Evolutionary conservation across 1,284 basidiomycete genomes (phyloP).

Genomic region (Fomitopsis pinicola): DNA sequence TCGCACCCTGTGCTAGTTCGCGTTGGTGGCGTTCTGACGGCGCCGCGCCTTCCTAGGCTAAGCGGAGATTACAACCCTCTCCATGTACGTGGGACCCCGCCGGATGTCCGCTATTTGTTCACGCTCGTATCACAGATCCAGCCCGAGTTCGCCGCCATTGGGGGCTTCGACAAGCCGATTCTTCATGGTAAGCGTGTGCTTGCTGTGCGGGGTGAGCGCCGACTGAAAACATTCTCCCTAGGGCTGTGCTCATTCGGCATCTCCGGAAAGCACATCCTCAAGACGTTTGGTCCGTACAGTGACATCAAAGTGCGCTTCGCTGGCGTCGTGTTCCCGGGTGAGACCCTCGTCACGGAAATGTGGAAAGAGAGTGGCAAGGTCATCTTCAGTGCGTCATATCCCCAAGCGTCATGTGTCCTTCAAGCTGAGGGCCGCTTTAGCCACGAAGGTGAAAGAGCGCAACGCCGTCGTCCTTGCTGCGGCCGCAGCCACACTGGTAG

Average conservation of each 20-base stretch:
- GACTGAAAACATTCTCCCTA: conserved; percentile 13
- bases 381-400: conserved; percentile 74
- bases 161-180: conserved; percentile 92
- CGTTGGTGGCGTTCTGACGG: not conserved
- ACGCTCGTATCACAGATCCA: conserved; percentile 60
- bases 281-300: conserved; percentile 81
- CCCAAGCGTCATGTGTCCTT: not conserved
- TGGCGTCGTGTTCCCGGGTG: conserved; percentile 92
- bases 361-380: conserved; percentile 96
- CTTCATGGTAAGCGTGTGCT: conserved; percentile 49
- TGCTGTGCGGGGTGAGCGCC: not conserved
- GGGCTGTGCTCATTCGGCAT: conserved; percentile 93
- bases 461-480: conserved; percentile 62
- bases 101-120: not conserved
- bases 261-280: conserved; percentile 89
- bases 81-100: conserved; percentile 52
- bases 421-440: conserved; percentile 31
- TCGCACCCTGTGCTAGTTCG: not conserved
- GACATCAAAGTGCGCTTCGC: conserved; percentile 97
- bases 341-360: conserved; percentile 94
- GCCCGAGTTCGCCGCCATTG: conserved; percentile 90
- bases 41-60: conserved; percentile 40
- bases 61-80: conserved; percentile 92
- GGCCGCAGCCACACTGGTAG: conserved; percentile 70
- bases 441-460: conserved; percentile 79